Base-by-base conservation (phyloP, 306 rosid genomes). In the Cucurbita argyrosperma region DNA sequence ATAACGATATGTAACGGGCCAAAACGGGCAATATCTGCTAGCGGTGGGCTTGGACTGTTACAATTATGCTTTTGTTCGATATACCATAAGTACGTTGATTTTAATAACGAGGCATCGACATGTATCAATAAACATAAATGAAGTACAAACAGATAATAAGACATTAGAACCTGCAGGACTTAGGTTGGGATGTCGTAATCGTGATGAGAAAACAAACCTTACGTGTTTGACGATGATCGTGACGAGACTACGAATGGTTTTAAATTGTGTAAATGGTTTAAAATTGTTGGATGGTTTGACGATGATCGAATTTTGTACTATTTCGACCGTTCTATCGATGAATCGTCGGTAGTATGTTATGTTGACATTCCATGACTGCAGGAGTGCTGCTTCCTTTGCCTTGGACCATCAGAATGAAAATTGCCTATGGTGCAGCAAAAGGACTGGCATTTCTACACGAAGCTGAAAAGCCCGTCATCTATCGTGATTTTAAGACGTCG, bases 371-470 rank as follows among this genome's bases (percentile, higher is more conserved):
- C 18, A 26, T 78, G 39, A 50, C 11, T 47, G 77, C 84, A 95
- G 99, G 85, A 85, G 96, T 91, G 42, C 77, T 95, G 87, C 91
- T 89, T 82, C 96, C 97, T n/a, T 0, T 95, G 90, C 84, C 99
- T 60, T 95, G 96, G 99, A 85, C 99, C 64, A 82, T 84, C 78
- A 85, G 99, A 90, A 95, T 95, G 99, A 95, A 95, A 83, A 88
- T 95, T 75, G 99, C 96, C 23, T 87, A 81, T 71, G 96, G 99
- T 1, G 97, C 99, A 60, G 99, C 97, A 4, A 91, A 91, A 71
- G 99, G 96, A 56, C 99, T 95, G 55, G 97, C 99, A 45, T 91
- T 95, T 87, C 99, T 95, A 72, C 99, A 95, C 50, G 99, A 95
- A 62, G 97, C 97, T 10, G 88, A 95, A 74, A 89, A 94, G 80